These are phyloP conservation scores for Linum lewisii DNA, from an alignment of 345 rosid species.

Conservation along the genomic window DNA sequence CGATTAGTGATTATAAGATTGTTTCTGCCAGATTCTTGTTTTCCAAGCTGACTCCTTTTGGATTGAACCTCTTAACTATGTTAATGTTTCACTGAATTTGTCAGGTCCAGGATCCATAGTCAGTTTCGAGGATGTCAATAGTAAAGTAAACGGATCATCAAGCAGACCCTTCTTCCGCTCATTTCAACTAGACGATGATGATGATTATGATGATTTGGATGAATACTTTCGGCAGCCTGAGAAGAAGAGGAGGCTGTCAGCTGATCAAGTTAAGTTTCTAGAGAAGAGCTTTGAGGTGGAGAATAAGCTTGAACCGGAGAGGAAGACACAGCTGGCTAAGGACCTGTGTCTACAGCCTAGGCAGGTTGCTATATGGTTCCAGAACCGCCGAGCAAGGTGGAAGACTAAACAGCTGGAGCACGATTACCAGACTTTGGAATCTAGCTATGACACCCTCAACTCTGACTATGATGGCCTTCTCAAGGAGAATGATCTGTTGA, in stretches of 20 bases:
- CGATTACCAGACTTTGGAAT: not conserved
- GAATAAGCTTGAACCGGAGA: conserved; percentile 8
- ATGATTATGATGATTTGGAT: conserved; percentile 5
- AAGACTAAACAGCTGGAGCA: conserved; percentile 10
- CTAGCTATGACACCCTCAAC: conserved; percentile 10
- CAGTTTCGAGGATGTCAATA: conserved; percentile 17
- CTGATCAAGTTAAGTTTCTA: conserved; percentile 7
- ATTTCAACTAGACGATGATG: not conserved
- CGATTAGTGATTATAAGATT: no score
- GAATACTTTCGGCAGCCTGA: conserved; percentile 7
- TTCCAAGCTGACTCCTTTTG: not conserved
- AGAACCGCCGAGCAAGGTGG: conserved; percentile 10
- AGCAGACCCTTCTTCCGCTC: conserved; percentile 1
- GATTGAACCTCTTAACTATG: not conserved
- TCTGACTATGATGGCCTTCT: conserved; percentile 8
- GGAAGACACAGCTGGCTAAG: conserved; percentile 9
- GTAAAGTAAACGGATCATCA: conserved; percentile 4
- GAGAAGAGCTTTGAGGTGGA: conserved; percentile 10
- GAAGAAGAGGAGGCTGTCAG: conserved; percentile 6
- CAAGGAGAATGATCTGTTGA: not conserved
- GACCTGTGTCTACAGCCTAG: conserved; percentile 8
- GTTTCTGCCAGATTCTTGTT: no score
- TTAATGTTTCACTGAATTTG: not conserved
- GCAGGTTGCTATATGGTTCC: conserved; percentile 11
- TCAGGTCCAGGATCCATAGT: conserved; percentile 24